Base-by-base conservation (phyloP, 257 asterid genomes). In the Salvia miltiorrhiza region DNA sequence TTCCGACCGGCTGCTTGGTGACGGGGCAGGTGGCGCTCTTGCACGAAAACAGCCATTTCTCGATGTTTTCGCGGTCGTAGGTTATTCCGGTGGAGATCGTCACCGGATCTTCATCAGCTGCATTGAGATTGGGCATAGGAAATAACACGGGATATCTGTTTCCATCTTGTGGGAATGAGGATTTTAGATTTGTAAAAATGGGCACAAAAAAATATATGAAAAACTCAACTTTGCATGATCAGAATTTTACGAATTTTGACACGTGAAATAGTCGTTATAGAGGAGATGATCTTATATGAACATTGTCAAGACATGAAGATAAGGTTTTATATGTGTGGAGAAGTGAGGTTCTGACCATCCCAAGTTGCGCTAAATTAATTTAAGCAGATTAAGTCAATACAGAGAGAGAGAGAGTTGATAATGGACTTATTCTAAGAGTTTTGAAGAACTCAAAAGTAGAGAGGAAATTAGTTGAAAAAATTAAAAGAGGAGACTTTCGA, bases 81-180 rank as follows among this genome's bases (percentile, higher is more conserved):
- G 97, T 85, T 53, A 91, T 91, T 10, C 97, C 97, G 16, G 93
- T 79, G 4, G 91, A 19, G 28, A 84, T 70, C 2, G 80, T 85
- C 0, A 90, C 97, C 0, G 96, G 97, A 84, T 90, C 96, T 52
- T 79, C 97, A 90, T 90, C 9, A 90, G 77, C 67, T 90, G 93
- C 86, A 86, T 79, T 24, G 92, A 86, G 48, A 88, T 88, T 32
- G 96, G 96, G 45, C 95, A 88, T 21, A 88, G 72, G 56, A 90
- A 91, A 54, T 86, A 79, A 24, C 83, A 63, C 0, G 95, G 95
- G 40, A 91, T 58, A 14, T 91, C 93, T 7, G 81, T 64, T 28
- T 47, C 79, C 76, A 67, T 72, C n/a, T 5, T n/a, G n/a, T n/a
- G 0, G 21, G 32, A 4, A 0, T 20, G 57, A 9, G 9, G 30